These are phyloP conservation scores for Talaromyces amestolkiae DNA, from an alignment of 2,329 filamentous ascomycete genomes.

Conservation along the genomic window DNA sequence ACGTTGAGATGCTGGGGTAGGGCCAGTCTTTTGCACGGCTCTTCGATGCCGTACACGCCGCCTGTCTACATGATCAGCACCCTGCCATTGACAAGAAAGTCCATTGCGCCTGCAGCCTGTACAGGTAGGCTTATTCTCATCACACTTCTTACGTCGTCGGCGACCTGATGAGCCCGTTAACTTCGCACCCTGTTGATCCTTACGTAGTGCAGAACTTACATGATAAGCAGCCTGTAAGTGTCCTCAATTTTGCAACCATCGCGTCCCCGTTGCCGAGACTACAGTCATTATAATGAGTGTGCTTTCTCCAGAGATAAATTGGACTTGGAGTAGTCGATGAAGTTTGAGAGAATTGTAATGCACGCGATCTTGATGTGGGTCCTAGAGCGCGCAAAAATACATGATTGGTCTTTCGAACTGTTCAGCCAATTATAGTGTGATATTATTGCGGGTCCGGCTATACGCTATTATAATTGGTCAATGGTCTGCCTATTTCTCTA, in stretches of 20 bases:
- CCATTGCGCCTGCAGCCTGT: slow-evolving; percentile 7
- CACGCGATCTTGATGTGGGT: background rate
- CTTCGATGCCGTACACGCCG: slow-evolving; percentile 8
- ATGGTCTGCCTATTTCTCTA: background rate
- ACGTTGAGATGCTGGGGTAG: background rate
- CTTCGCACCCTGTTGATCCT: background rate
- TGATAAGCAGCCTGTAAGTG: slow-evolving; percentile 12
- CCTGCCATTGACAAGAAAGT: slow-evolving; percentile 12
- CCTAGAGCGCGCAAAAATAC: slow-evolving; percentile 9
- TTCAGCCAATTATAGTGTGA: too few species aligned
- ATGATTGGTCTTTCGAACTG: background rate
- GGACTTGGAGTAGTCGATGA: too few species aligned
- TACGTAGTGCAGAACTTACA: background rate
- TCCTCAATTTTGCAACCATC: slow-evolving; percentile 17
- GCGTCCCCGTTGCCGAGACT: background rate
- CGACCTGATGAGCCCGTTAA: background rate
- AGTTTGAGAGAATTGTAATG: background rate
- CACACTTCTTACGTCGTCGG: slow-evolving; percentile 16
- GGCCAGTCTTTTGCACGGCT: background rate
- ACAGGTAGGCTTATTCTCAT: slow-evolving; percentile 10
- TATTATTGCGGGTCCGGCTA: too few species aligned
- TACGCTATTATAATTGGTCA: background rate
- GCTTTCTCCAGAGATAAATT: too few species aligned
- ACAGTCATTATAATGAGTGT: background rate
- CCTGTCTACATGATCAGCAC: slow-evolving; percentile 4